Base-by-base conservation (phyloP, 1,139 yeast species). In the Suhomyces anneliseae region DNA sequence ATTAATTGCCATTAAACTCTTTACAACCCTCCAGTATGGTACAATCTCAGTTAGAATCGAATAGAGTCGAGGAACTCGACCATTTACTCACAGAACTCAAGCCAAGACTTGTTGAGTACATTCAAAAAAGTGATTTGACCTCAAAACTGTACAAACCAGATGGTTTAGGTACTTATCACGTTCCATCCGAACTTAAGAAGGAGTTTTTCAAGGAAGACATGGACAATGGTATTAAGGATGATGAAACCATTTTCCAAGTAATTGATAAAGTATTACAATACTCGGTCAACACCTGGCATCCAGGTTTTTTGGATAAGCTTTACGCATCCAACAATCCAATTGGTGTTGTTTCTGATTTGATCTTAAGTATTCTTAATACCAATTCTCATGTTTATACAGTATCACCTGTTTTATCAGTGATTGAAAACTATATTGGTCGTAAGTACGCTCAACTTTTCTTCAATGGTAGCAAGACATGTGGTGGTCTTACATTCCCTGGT, bases 331-430 rank as follows among this genome's bases (percentile, higher is more conserved):
- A 89, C 37, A 88, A 88, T 62, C 93, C 96, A 1, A 85, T 87
- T 42, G 96, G 96, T 3, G 82, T 89, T 7, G 76, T 89, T 7
- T 76, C 90, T 1, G 96, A 89, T 62, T 55, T 89, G 45, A 65
- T 89, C 7, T 70, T 89, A 47, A 82, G 90, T 37, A 70, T 86
- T 11, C 72, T 89, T 50, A 89, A 89, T 67, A 89, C 96, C 11
- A 89, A 89, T 64, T 82, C 92, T 2, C 96, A 89, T 63, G 96
- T 89, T 1, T 88, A 82, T 62, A 87, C 93, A 0, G 96, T 89
- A 1, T 84, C 93, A 6, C 96, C 96, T 0, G 90, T 87, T 1
- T 70, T 89, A 49, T 83, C 93, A 1, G 76, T 87, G 26, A 79
- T 89, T 48, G 96, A 89, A 60, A 85, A 85, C 62, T 76, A 75